Evolutionary conservation across 2,329 filamentous ascomycete species (phyloP), one percentile per base, ranked within the genome.

Genomic region (Coniella lustricola): DNA sequence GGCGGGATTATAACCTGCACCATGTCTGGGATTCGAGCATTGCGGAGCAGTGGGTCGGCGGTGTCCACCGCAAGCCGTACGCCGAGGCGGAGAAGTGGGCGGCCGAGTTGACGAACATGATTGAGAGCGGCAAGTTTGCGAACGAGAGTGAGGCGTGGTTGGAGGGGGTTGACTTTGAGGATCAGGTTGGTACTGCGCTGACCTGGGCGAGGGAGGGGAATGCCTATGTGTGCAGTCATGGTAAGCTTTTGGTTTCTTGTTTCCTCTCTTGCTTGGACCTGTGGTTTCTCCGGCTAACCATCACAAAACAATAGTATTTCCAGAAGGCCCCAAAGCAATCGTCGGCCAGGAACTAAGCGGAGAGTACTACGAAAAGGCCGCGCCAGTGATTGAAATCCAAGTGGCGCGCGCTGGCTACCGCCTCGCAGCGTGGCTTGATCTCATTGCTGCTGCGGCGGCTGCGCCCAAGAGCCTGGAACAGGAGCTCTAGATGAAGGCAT

Each of bases 21-120:
- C 75, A 83, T 50, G 77, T 87, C 14, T 89, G 85, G 85, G 85
- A 89, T 60, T 79, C 76, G 46, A 77, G 75, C 55, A 87, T 88
- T 53, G 74, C 79, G 1, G 82, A 85, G 65, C 77, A 82, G 59
- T 66, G 78, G 58, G 68, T 84, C 1, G 82, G 82, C 2, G 77
- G 73, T n/a, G 61, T 68, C 37, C 66, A 75, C 58, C 62, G 77
- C 59, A 63, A 69, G 64, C 62, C 74, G 1, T 79, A 75, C 50
- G 62, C 64, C 4, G 67, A 73, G 39, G 81, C 79, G 2, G 62
- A 68, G 44, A 61, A 60, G 36, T 85, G 82, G 77, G 77, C 82
- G 1, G 66, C 68, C n/a, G 64, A 71, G 46, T 70, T 87, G 18
- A 71, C 73, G 7, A 55, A 61, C 1, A 71, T 75, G 56, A 82